Percentiles rank a stretch among this genome's conserved stretches.
Conservation (phyloP, 768 basidiomycete genomes). For the Pleurotus platypus region DNA sequence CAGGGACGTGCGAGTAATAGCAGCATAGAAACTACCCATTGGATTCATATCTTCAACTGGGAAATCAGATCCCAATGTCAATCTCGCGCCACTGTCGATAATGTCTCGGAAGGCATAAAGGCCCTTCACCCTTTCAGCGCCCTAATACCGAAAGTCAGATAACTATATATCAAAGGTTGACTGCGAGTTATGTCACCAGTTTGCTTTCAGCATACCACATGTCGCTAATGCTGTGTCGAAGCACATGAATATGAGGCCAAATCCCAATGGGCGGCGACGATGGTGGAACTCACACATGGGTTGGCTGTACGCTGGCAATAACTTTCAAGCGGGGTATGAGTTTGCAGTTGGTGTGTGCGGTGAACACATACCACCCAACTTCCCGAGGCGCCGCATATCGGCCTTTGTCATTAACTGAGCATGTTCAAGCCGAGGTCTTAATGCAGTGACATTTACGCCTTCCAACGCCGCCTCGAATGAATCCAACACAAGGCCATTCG, state of each 20-base stretch:
- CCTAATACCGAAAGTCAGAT: slow-evolving; percentile 35
- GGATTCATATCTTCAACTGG: slow-evolving; percentile 89
- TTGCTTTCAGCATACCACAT: slow-evolving; percentile 90
- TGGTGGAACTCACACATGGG: slow-evolving; percentile 64
- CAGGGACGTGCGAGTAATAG: slow-evolving; percentile 68
- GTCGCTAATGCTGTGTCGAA: slow-evolving; percentile 58
- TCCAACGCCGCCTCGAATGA: slow-evolving; percentile 72
- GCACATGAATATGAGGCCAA: slow-evolving; percentile 4
- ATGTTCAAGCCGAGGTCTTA: slow-evolving; percentile 84
- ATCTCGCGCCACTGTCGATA: slow-evolving; percentile 57
- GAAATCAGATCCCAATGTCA: slow-evolving; percentile 85
- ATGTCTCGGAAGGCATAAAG: slow-evolving; percentile 86
- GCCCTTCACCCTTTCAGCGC: slow-evolving; percentile 77
- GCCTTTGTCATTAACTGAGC: slow-evolving; percentile 79
- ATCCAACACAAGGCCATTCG: slow-evolving; percentile 80
- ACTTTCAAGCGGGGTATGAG: slow-evolving; percentile 39
- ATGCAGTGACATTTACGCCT: slow-evolving; percentile 56
- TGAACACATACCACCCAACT: slow-evolving; percentile 62
- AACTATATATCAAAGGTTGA: slow-evolving; percentile 3
- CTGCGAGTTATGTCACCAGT: slow-evolving; percentile 42
- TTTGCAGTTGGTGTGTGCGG: not conserved
- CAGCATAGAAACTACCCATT: slow-evolving; percentile 83
- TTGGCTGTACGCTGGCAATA: slow-evolving; percentile 88
- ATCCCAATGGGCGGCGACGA: no score
- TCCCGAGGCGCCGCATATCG: slow-evolving; percentile 76